Evolutionary conservation across 352 stramenopile species (phyloP).

Genomic region (Phytophthora capsici): DNA sequence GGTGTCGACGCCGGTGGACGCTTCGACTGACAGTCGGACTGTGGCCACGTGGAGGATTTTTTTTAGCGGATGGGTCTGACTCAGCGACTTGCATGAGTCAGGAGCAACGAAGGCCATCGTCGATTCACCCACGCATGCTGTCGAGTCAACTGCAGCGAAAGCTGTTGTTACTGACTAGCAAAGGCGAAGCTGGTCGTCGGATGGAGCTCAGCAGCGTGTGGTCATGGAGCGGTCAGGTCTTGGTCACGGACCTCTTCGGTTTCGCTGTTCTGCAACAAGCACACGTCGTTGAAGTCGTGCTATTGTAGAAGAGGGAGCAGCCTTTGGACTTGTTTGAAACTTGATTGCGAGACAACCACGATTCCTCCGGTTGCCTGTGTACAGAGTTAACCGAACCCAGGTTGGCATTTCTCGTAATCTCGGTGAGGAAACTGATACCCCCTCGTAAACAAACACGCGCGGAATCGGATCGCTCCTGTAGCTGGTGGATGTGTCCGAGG

Average conservation of each 20-base stretch:
- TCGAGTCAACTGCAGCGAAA: neutral
- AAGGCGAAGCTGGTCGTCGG: neutral
- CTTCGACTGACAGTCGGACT: slow-evolving; percentile 6
- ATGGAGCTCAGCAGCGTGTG: no score
- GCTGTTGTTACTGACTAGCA: slow-evolving; percentile 5
- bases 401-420: slow-evolving; percentile 7
- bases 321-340: no score
- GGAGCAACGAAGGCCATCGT: slow-evolving; percentile 8
- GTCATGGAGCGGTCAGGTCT: no score
- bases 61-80: slow-evolving; percentile 23
- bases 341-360: neutral
- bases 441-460: slow-evolving; percentile 11
- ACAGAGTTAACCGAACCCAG: slow-evolving; percentile 1
- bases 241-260: slow-evolving; percentile 4
- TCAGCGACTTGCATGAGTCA: slow-evolving; percentile 27
- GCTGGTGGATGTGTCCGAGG: neutral
- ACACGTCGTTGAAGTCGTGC: slow-evolving; percentile 24
- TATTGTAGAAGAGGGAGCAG: slow-evolving; percentile 9
- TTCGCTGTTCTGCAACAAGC: slow-evolving; percentile 21
- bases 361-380: neutral
- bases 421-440: slow-evolving; percentile 9
- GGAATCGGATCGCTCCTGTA: no score
- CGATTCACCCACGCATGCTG: neutral
- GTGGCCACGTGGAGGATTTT: neutral
- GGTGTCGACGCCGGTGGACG: slow-evolving; percentile 31